phyloP scores from a whole-genome alignment of 2,329 filamentous ascomycete species.

The Juglanconis juglandina region DNA sequence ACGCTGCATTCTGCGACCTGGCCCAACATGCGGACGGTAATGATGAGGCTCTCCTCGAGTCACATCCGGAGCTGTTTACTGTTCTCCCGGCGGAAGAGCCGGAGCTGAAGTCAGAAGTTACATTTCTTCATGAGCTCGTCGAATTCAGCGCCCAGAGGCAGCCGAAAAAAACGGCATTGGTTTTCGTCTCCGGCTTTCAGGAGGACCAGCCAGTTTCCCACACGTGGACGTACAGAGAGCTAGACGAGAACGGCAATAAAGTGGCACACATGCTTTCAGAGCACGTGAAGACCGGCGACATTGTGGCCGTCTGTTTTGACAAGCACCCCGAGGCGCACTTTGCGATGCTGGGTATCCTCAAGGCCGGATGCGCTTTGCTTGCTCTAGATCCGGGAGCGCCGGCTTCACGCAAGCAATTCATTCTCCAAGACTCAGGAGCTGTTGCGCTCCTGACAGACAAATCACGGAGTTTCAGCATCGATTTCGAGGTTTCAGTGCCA shows the following conservation, averaged over 20 bases:
- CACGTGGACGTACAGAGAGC: conserved; percentile 70
- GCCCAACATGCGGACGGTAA: conserved; percentile 44
- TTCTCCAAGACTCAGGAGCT: conserved; percentile 69
- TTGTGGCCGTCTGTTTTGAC: conserved; percentile 76
- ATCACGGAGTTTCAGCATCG: conserved; percentile 22
- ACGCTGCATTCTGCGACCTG: conserved; percentile 60
- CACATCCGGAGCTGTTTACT: conserved; percentile 51
- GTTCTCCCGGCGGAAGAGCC: conserved; percentile 59
- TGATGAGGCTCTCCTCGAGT: conserved; percentile 36
- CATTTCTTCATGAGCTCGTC: conserved; percentile 74
- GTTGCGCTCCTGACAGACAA: conserved; percentile 57
- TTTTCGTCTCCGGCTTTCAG: conserved; percentile 65
- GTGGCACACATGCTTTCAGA: conserved; percentile 63
- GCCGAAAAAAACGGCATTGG: conserved; percentile 65
- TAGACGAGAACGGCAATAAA: conserved; percentile 68
- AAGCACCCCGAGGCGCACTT: conserved; percentile 85
- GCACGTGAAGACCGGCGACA: conserved; percentile 50
- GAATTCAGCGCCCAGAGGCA: conserved; percentile 55
- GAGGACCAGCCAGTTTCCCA: conserved; percentile 41
- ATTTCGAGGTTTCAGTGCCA: conserved; percentile 31
- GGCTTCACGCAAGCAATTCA: conserved; percentile 69
- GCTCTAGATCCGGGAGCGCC: conserved; percentile 76
- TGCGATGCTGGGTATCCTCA: conserved; percentile 75
- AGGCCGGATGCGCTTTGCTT: conserved; percentile 77
- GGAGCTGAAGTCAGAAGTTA: conserved; percentile 54